Evolutionary conservation across 371 early-diverging fungal species (phyloP).

Genomic region (Apophysomyces elegans): DNA sequence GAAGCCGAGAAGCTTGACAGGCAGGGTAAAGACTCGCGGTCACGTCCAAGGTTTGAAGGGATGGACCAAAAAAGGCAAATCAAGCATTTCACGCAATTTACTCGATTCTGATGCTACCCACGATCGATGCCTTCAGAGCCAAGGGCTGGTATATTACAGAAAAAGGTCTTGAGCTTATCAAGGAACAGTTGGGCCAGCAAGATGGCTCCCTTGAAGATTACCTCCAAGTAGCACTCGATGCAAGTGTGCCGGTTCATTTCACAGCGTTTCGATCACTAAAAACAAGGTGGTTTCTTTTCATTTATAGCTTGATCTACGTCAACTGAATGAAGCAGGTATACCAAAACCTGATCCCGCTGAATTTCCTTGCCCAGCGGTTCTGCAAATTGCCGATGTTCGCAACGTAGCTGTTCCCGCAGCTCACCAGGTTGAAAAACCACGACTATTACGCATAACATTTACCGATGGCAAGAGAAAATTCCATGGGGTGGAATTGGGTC

Average conservation of each 20-base stretch:
- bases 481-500: conserved; percentile 39
- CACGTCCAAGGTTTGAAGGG: not conserved
- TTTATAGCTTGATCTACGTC: conserved; percentile 41
- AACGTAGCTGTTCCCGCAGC: conserved; percentile 41
- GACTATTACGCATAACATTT: conserved; percentile 35
- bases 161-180: conserved; percentile 19
- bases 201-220: conserved; percentile 28
- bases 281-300: not conserved
- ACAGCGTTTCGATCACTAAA: not conserved
- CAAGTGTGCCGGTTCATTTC: conserved; percentile 17
- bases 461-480: conserved; percentile 48
- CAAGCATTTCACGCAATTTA: not conserved
- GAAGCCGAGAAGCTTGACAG: not conserved
- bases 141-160: conserved; percentile 26
- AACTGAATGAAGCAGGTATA: conserved; percentile 32
- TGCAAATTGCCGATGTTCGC: conserved; percentile 41
- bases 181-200: conserved; percentile 19
- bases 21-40: not conserved
- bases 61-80: not conserved
- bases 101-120: conserved; percentile 1
- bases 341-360: conserved; percentile 21
- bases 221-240: conserved; percentile 38
- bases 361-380: conserved; percentile 32
- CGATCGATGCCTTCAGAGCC: conserved; percentile 14
- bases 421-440: conserved; percentile 42